These are phyloP conservation scores for Colletotrichum destructivum DNA, from an alignment of 2,329 filamentous ascomycete species.

Conservation along the genomic window DNA sequence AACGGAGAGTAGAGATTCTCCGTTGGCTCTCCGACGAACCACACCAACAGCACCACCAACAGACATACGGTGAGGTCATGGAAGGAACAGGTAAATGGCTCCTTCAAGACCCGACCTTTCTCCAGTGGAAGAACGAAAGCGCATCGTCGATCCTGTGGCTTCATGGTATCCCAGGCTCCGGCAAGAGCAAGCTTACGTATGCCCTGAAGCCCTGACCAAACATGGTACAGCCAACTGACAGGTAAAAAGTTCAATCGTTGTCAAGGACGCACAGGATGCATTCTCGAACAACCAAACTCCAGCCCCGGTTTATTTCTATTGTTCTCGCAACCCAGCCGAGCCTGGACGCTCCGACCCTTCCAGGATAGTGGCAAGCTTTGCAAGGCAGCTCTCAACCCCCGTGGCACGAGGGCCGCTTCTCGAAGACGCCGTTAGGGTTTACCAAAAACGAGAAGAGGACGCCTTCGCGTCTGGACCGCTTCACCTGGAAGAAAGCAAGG, in stretches of 20 bases:
- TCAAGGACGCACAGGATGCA: conserved; percentile 10
- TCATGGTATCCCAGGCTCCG: conserved; percentile 51
- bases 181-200: conserved; percentile 49
- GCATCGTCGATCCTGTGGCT: conserved; percentile 52
- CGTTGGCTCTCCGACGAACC: neutral
- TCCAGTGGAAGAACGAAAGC: conserved; percentile 42
- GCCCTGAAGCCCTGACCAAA: neutral
- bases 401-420: neutral
- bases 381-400: conserved; percentile 21
- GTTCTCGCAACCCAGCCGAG: conserved; percentile 30
- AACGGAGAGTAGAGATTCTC: conserved; percentile 1
- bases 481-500: neutral
- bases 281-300: neutral
- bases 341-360: conserved; percentile 31
- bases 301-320: conserved; percentile 37
- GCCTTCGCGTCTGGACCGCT: conserved; percentile 9
- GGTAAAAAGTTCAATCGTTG: conserved; percentile 17
- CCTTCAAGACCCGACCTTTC: neutral
- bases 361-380: conserved; percentile 26
- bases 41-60: neutral
- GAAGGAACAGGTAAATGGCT: conserved; percentile 3
- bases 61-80: neutral
- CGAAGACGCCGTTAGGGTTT: neutral
- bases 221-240: neutral
- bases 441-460: neutral